phyloP scores from a whole-genome alignment of 2,329 filamentous ascomycete genomes.

The Fusarium euwallaceae region DNA sequence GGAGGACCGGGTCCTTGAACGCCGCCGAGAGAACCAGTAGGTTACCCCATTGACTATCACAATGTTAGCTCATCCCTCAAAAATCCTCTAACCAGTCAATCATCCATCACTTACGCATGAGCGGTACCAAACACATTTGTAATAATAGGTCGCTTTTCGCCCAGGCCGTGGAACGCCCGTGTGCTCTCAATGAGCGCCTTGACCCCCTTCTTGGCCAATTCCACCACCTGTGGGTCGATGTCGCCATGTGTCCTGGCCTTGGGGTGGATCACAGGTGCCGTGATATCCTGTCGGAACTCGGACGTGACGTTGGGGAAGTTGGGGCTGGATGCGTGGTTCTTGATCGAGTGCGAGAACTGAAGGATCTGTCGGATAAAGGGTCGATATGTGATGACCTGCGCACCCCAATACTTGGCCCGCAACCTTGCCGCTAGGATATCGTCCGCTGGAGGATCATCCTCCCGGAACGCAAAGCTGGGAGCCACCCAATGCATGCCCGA shows the following conservation, averaged over 20 bases:
- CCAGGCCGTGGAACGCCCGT: constrained; percentile 78
- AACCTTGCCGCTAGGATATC: constrained; percentile 88
- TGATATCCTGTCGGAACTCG: constrained; percentile 54
- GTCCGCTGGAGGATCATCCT: constrained; percentile 76
- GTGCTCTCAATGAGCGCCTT: constrained; percentile 87
- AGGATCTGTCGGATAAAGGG: constrained; percentile 76
- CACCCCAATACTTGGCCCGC: constrained; percentile 95
- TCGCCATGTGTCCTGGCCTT: constrained; percentile 54
- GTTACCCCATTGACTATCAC: constrained; percentile 91
- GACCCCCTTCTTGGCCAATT: constrained; percentile 73
- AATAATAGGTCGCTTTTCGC: constrained; percentile 78
- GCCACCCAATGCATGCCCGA: constrained; percentile 63
- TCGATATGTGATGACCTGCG: constrained; percentile 88
- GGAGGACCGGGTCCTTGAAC: constrained; percentile 75
- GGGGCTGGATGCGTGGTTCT: constrained; percentile 51
- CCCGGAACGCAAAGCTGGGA: constrained; percentile 67
- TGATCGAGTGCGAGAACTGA: constrained; percentile 58
- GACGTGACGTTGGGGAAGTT: constrained; percentile 50
- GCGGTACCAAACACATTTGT: constrained; percentile 98
- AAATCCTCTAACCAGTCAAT: background rate
- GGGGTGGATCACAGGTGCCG: constrained; percentile 55
- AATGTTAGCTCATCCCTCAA: constrained; percentile 25
- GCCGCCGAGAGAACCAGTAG: constrained; percentile 90
- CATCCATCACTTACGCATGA: constrained; percentile 81
- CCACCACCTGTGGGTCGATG: constrained; percentile 61